Conservation (phyloP, 805 yeast genomes). For the Teunomyces cretensis region DNA sequence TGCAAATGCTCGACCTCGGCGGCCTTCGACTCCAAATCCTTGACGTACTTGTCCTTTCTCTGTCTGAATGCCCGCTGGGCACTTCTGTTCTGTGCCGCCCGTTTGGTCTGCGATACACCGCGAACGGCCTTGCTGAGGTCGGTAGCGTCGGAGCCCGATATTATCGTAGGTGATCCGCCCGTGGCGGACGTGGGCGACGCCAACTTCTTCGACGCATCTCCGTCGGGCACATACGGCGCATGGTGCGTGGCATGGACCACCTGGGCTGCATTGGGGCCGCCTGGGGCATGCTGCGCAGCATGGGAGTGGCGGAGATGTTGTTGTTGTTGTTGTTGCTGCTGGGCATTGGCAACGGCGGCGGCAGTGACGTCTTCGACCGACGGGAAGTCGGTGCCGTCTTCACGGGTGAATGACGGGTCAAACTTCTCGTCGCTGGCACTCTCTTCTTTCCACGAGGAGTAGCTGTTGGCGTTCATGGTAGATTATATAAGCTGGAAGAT, state of each 20-base stretch:
- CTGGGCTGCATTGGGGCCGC: background rate
- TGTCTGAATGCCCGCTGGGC: slow-evolving; percentile 92
- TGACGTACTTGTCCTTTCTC: slow-evolving; percentile 77
- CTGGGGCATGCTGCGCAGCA: slow-evolving; percentile 4
- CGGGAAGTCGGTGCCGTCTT: slow-evolving; percentile 21
- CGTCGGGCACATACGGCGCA: background rate
- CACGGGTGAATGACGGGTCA: slow-evolving; percentile 31
- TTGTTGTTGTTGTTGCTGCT: slow-evolving; percentile 11
- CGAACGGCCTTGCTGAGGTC: slow-evolving; percentile 24
- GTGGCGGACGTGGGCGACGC: background rate
- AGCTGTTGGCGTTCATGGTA: slow-evolving; percentile 17
- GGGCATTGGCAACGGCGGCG: slow-evolving; percentile 26
- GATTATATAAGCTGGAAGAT: slow-evolving; percentile 4
- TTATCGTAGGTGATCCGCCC: slow-evolving; percentile 3
- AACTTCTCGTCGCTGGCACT: slow-evolving; percentile 25
- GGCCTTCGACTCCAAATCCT: slow-evolving; percentile 73
- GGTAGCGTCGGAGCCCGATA: background rate
- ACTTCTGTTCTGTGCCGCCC: slow-evolving; percentile 89
- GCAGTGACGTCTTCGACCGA: slow-evolving; percentile 26
- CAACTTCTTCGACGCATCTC: slow-evolving; percentile 1
- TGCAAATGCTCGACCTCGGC: slow-evolving; percentile 60
- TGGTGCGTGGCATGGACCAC: background rate
- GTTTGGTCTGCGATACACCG: slow-evolving; percentile 62
- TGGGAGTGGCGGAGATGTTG: slow-evolving; percentile 6
- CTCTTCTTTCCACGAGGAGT: slow-evolving; percentile 23